Conservation (phyloP, 1,284 basidiomycete genomes). For the Athelia sp. region DNA sequence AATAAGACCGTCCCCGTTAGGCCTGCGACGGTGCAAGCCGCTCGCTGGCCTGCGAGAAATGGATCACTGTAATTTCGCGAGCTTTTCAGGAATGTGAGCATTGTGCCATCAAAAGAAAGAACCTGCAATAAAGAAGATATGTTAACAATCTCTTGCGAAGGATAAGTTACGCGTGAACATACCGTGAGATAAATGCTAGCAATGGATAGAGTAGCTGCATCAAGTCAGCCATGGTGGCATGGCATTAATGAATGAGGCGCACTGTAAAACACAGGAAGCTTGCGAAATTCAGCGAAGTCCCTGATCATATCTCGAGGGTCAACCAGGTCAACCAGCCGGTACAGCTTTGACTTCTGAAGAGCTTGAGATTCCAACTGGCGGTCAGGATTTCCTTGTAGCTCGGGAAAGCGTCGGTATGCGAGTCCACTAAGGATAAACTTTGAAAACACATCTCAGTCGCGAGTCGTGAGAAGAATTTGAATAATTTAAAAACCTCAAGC, state of each 20-base stretch:
- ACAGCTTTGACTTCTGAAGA: background rate
- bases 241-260: background rate
- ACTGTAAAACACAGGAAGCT: slow-evolving; percentile 5
- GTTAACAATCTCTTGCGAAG: background rate
- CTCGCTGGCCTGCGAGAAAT: slow-evolving; percentile 52
- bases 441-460: background rate
- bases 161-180: background rate
- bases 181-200: slow-evolving; percentile 3
- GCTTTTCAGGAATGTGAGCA: slow-evolving; percentile 42
- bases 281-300: slow-evolving; percentile 2
- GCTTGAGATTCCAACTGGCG: background rate
- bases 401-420: slow-evolving; percentile 29
- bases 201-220: background rate
- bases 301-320: slow-evolving; percentile 2
- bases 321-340: background rate
- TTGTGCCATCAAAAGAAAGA: slow-evolving; percentile 38
- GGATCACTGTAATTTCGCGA: slow-evolving; percentile 38
- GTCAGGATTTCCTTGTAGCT: slow-evolving; percentile 14
- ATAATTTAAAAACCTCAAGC: slow-evolving; percentile 24
- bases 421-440: slow-evolving; percentile 15
- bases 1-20: slow-evolving; percentile 40
- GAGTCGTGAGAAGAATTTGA: background rate
- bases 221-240: background rate
- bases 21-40: slow-evolving; percentile 38
- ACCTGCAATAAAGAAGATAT: background rate